These are phyloP conservation scores for Blumeria hordei DNA, from an alignment of 2,329 filamentous ascomycete genomes.

Conservation along the genomic window DNA sequence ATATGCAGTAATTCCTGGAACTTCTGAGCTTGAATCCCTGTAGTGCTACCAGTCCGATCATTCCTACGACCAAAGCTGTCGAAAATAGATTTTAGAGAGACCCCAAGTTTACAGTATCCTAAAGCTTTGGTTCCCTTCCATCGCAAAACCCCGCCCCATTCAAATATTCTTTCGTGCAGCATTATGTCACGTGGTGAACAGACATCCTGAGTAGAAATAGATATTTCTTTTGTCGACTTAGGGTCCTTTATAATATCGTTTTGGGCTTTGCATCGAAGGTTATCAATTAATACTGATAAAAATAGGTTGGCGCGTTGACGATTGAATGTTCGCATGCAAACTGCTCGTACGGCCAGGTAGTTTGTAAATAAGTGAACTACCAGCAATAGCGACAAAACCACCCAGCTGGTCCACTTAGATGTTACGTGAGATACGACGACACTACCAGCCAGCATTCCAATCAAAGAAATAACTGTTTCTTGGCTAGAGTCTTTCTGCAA, in stretches of 20 bases:
- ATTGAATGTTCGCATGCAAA: slow-evolving; percentile 67
- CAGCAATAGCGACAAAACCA: slow-evolving; percentile 45
- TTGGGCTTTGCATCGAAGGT: neutral
- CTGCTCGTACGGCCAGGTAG: slow-evolving; percentile 60
- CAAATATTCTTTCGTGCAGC: slow-evolving; percentile 10
- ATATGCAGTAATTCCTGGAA: slow-evolving; percentile 20
- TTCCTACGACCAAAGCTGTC: slow-evolving; percentile 4
- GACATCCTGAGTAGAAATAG: neutral
- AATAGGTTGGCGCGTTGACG: slow-evolving; percentile 65
- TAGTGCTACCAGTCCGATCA: slow-evolving; percentile 4
- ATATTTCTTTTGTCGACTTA: neutral
- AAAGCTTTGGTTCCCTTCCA: slow-evolving; percentile 21
- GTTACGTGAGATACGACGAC: slow-evolving; percentile 56
- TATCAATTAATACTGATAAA: slow-evolving; percentile 30
- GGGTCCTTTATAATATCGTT: neutral
- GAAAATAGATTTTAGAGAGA: slow-evolving; percentile 16
- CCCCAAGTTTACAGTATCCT: slow-evolving; percentile 30
- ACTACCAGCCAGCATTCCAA: slow-evolving; percentile 70
- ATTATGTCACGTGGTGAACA: slow-evolving; percentile 43
- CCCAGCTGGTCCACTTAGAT: slow-evolving; percentile 48
- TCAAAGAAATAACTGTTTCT: slow-evolving; percentile 72
- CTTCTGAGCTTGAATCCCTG: slow-evolving; percentile 10
- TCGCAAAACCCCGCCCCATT: slow-evolving; percentile 21
- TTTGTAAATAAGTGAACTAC: slow-evolving; percentile 62
- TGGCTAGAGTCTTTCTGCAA: slow-evolving; percentile 62